These are phyloP conservation scores for Trypanosoma conorhini DNA, from an alignment of 208 protist species.

Conservation along the genomic window DNA sequence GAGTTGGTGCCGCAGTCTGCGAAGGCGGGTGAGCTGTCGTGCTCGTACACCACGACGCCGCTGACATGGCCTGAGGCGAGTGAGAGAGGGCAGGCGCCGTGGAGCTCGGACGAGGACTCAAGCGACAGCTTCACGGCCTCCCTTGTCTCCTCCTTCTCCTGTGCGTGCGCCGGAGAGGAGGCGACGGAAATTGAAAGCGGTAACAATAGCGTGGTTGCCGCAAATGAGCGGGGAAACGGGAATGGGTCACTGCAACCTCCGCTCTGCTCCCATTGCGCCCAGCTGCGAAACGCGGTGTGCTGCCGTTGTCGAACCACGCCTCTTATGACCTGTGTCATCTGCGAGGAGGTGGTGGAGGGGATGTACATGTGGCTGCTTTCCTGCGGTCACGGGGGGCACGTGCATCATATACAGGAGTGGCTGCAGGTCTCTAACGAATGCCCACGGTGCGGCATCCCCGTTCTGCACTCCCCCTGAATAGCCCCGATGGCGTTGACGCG, in stretches of 20 bases:
- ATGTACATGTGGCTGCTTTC: conserved; percentile 79
- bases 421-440: conserved; percentile 65
- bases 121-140: neutral
- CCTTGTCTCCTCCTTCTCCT: conserved; percentile 11
- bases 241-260: neutral
- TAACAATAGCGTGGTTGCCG: conserved; percentile 1
- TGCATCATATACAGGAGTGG: conserved; percentile 84
- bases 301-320: conserved; percentile 37
- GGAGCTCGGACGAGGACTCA: neutral
- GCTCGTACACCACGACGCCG: neutral
- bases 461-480: conserved; percentile 19
- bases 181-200: neutral
- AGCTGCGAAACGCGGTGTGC: conserved; percentile 65
- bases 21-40: conserved; percentile 3
- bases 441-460: conserved; percentile 62
- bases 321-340: conserved; percentile 80
- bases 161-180: conserved; percentile 1
- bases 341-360: conserved; percentile 80
- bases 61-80: neutral
- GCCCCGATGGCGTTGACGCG: neutral
- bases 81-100: neutral
- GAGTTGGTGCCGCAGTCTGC: conserved; percentile 42
- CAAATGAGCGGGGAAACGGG: neutral
- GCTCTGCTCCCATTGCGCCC: neutral
- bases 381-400: conserved; percentile 86